A percentile compares a stretch with the other conserved stretches of the same genome.
Conservation (phyloP, 2,329 filamentous ascomycete genomes). For the Pseudogymnoascus sp. region DNA sequence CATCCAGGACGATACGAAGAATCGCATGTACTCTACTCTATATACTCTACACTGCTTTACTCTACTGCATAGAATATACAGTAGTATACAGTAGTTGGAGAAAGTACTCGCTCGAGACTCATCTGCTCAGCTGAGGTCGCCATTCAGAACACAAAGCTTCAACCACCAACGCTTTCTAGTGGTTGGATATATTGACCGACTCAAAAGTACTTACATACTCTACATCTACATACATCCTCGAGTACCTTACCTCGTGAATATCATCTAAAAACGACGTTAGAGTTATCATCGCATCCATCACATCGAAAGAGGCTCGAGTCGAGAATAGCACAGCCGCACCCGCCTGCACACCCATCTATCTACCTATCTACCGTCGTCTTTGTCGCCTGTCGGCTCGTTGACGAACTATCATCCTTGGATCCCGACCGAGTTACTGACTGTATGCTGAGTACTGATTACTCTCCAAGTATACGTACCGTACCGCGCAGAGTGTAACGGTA, state of each 20-base stretch:
- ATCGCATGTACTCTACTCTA: neutral
- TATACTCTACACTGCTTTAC: neutral
- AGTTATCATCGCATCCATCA: slow-evolving; percentile 5
- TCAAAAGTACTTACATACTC: neutral
- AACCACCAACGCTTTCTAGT: neutral
- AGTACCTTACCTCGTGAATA: slow-evolving; percentile 7
- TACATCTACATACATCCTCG: neutral
- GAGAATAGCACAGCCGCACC: slow-evolving; percentile 2
- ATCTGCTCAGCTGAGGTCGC: slow-evolving; percentile 1
- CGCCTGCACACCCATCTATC: neutral
- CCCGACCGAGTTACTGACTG: neutral
- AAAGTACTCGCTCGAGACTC: slow-evolving; percentile 2
- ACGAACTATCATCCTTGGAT: slow-evolving; percentile 1
- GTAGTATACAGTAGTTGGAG: neutral
- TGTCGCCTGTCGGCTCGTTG: neutral
- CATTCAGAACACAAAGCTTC: neutral
- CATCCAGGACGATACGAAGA: neutral
- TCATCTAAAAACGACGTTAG: neutral
- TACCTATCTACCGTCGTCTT: neutral
- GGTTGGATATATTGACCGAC: neutral
- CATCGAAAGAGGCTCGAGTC: neutral
- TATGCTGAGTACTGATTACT: slow-evolving; percentile 5
- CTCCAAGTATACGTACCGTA: neutral
- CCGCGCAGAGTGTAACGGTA: neutral
- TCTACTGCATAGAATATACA: neutral